These are phyloP conservation scores for Sarocladiaceae sp. DNA, from an alignment of 2,329 filamentous ascomycete genomes.

Conservation along the genomic window DNA sequence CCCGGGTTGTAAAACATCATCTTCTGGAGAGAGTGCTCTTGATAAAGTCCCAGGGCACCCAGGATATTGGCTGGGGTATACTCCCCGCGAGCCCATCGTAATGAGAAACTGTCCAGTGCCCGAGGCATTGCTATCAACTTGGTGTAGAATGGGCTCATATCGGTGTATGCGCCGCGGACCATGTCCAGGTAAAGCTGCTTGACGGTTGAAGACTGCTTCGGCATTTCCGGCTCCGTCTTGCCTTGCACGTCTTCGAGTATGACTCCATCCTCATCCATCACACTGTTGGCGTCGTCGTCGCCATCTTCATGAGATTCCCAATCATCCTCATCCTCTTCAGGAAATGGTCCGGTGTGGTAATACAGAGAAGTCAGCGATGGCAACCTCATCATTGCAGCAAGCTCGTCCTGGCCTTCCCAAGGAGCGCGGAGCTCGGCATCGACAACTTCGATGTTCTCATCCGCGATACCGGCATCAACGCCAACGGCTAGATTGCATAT, in stretches of 20 bases:
- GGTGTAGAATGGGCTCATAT: not conserved
- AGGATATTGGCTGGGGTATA: not conserved
- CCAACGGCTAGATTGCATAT: not conserved
- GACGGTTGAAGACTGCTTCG: not conserved
- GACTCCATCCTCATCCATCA: not conserved
- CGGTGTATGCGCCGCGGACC: not conserved
- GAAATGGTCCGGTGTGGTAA: not conserved
- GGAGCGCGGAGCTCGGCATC: not conserved
- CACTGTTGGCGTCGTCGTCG: not conserved
- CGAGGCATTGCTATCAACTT: not conserved
- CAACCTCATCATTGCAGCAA: not conserved
- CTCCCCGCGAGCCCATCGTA: not conserved
- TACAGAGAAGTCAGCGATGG: not conserved
- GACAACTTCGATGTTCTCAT: not conserved
- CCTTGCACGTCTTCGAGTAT: not conserved
- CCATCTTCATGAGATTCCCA: too few relatives aligned
- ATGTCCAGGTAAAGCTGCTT: not conserved
- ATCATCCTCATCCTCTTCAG: not conserved
- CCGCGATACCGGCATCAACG: not conserved
- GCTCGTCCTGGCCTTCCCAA: not conserved
- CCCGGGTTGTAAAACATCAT: conserved; percentile 7
- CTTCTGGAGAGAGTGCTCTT: not conserved
- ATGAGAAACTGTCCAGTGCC: not conserved
- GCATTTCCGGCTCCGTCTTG: not conserved
- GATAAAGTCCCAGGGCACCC: not conserved